A percentile compares a stretch with the other conserved stretches of the same genome.
Conservation (phyloP, 805 yeast species). For the Candida dajiaensis region DNA sequence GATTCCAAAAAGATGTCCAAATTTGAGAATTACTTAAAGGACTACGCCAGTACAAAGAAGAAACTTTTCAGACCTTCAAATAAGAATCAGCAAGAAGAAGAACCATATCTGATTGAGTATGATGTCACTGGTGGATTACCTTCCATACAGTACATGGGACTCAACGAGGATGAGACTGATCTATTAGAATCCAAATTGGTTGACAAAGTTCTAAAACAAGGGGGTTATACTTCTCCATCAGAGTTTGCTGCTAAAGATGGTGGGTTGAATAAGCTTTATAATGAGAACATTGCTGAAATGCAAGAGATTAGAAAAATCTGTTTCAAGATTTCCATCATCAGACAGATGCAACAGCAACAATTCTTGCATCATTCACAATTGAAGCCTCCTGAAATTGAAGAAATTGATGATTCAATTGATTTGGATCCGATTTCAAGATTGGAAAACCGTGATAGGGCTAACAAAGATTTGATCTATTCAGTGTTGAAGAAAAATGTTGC, state of each 20-base stretch:
- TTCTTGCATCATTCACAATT: slow-evolving; percentile 69
- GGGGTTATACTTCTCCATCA: slow-evolving; percentile 29
- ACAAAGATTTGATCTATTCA: slow-evolving; percentile 55
- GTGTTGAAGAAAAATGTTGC: slow-evolving; percentile 66
- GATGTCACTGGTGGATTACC: slow-evolving; percentile 83
- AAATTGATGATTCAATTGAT: slow-evolving; percentile 56
- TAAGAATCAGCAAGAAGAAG: slow-evolving; percentile 35
- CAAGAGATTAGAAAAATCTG: slow-evolving; percentile 86
- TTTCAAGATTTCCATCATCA: slow-evolving; percentile 78
- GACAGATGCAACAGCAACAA: slow-evolving; percentile 85
- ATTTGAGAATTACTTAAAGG: slow-evolving; percentile 29
- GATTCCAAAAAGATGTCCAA: slow-evolving; percentile 64
- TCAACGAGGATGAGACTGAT: slow-evolving; percentile 41
- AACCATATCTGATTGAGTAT: slow-evolving; percentile 69
- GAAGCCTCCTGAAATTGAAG: slow-evolving; percentile 60
- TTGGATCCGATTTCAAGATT: slow-evolving; percentile 79
- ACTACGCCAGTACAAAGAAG: slow-evolving; percentile 30
- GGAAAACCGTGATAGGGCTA: slow-evolving; percentile 57
- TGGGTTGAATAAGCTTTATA: slow-evolving; percentile 58
- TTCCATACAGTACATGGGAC: slow-evolving; percentile 46
- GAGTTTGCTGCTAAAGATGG: slow-evolving; percentile 36
- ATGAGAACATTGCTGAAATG: slow-evolving; percentile 67
- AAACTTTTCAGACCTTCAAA: slow-evolving; percentile 17
- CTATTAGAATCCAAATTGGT: slow-evolving; percentile 39
- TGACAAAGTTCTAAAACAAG: slow-evolving; percentile 32